phyloP scores from a whole-genome alignment of 129 eudicot genomes.

The Lactuca saligna region DNA sequence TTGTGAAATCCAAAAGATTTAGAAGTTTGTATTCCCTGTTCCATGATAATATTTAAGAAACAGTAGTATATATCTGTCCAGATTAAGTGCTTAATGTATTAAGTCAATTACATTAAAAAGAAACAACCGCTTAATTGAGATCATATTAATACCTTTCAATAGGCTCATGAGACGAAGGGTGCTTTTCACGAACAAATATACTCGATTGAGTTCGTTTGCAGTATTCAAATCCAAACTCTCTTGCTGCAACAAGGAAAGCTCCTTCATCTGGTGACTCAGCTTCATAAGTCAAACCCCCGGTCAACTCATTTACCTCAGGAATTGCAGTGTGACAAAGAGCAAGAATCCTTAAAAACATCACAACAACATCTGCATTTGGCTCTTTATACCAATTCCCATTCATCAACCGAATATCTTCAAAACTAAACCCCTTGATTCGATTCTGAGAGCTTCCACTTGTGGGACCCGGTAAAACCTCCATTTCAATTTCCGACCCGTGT shows the following conservation, averaged over 20 bases:
- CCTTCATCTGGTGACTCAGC: constrained; percentile 70
- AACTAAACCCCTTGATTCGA: constrained; percentile 52
- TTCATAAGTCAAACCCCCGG: constrained; percentile 44
- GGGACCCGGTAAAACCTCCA: constrained; percentile 45
- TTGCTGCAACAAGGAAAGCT: constrained; percentile 64
- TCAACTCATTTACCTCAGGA: constrained; percentile 50
- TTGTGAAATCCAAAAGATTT: constrained; percentile 79
- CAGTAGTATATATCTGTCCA: too few species aligned
- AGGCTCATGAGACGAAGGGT: constrained; percentile 37
- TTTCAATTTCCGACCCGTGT: constrained; percentile 38
- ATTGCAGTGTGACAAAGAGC: constrained; percentile 68
- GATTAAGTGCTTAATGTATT: too few species aligned
- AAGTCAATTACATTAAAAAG: too few species aligned
- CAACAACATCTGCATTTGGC: constrained; percentile 40
- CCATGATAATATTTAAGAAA: constrained; percentile 9
- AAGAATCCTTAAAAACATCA: constrained; percentile 55
- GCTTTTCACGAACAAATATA: constrained; percentile 45
- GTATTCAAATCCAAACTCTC: constrained; percentile 61
- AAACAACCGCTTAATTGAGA: not conserved
- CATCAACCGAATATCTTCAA: constrained; percentile 45
- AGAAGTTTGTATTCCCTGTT: constrained; percentile 87
- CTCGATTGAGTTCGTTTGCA: constrained; percentile 59
- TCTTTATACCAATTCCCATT: constrained; percentile 45
- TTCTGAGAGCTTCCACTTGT: constrained; percentile 16
- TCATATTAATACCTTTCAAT: constrained; percentile 41